phyloP scores from a whole-genome alignment of 371 early-diverging fungal species.

The Conidiobolus incongruus region DNA sequence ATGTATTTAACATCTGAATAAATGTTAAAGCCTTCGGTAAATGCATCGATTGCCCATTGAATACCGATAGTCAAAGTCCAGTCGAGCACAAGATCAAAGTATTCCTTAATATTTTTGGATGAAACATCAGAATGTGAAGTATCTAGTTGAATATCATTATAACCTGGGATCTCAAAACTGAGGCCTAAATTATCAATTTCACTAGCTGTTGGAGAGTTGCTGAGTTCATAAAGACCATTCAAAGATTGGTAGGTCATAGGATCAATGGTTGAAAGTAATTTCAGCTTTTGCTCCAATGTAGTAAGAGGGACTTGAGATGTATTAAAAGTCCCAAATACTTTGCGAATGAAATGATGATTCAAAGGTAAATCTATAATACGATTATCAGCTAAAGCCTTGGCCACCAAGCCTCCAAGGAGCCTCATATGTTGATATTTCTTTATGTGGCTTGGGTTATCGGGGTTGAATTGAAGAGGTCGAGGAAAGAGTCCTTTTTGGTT shows the following conservation, averaged over 20 bases:
- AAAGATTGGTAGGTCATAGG: neutral
- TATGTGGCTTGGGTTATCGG: neutral
- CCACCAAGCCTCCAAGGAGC: slow-evolving; percentile 63
- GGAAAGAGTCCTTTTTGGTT: slow-evolving; percentile 49
- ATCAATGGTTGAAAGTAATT: neutral
- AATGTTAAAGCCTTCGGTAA: slow-evolving; percentile 54
- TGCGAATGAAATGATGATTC: slow-evolving; percentile 42
- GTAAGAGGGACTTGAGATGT: neutral
- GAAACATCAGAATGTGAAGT: slow-evolving; percentile 43
- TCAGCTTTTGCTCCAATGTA: neutral
- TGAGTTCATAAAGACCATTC: neutral
- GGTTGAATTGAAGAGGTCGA: slow-evolving; percentile 14
- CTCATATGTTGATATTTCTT: slow-evolving; percentile 29
- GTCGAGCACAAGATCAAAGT: slow-evolving; percentile 40
- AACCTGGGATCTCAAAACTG: slow-evolving; percentile 71
- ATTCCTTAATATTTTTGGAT: slow-evolving; percentile 46
- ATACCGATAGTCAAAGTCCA: slow-evolving; percentile 49
- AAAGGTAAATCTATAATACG: slow-evolving; percentile 73
- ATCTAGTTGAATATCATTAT: slow-evolving; percentile 10
- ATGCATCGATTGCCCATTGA: slow-evolving; percentile 40
- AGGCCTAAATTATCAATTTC: slow-evolving; percentile 33
- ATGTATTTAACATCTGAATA: slow-evolving; percentile 51
- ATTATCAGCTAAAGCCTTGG: slow-evolving; percentile 70
- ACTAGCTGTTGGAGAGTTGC: neutral
- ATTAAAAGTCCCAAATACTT: slow-evolving; percentile 17